Evolutionary conservation across 352 stramenopile species (phyloP).

Genomic region (Achlya hypogyna): DNA sequence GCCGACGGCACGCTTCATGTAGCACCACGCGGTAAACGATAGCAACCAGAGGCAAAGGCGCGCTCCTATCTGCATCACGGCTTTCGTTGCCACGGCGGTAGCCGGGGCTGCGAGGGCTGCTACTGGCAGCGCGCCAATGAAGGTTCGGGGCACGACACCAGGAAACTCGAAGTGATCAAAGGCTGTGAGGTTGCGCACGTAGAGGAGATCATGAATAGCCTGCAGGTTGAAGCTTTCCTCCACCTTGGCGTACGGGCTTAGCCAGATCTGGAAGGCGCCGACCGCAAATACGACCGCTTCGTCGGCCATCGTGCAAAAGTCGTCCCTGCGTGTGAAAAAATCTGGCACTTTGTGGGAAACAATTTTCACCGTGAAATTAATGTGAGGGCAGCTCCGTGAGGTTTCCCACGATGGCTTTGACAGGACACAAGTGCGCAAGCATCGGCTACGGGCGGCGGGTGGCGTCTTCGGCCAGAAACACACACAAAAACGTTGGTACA

Average conservation of each 20-base stretch:
- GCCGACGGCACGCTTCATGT: slow-evolving; percentile 53
- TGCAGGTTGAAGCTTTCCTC: slow-evolving; percentile 99
- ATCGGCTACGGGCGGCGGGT: too few species aligned
- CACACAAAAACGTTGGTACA: too few species aligned
- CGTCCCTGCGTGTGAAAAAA: not conserved
- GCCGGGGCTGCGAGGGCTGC: slow-evolving; percentile 37
- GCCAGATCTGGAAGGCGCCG: slow-evolving; percentile 10
- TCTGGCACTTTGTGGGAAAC: not conserved
- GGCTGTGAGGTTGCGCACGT: slow-evolving; percentile 37
- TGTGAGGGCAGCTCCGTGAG: too few species aligned
- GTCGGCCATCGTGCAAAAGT: not conserved
- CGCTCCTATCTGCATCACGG: slow-evolving; percentile 49
- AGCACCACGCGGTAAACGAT: slow-evolving; percentile 41
- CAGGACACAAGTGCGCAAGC: too few species aligned
- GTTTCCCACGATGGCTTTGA: too few species aligned
- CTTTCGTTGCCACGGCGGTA: slow-evolving; percentile 32
- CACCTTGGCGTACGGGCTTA: slow-evolving; percentile 79
- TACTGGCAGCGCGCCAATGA: slow-evolving; percentile 83
- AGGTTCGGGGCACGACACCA: slow-evolving; percentile 97
- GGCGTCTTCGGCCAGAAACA: too few species aligned
- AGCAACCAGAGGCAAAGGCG: slow-evolving; percentile 53
- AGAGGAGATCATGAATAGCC: slow-evolving; percentile 95
- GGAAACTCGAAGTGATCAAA: slow-evolving; percentile 98
- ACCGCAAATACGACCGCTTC: slow-evolving; percentile 3
- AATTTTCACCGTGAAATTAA: too few species aligned